Conservation (phyloP, 1,284 basidiomycete genomes). For the Trichosporon sp. region DNA sequence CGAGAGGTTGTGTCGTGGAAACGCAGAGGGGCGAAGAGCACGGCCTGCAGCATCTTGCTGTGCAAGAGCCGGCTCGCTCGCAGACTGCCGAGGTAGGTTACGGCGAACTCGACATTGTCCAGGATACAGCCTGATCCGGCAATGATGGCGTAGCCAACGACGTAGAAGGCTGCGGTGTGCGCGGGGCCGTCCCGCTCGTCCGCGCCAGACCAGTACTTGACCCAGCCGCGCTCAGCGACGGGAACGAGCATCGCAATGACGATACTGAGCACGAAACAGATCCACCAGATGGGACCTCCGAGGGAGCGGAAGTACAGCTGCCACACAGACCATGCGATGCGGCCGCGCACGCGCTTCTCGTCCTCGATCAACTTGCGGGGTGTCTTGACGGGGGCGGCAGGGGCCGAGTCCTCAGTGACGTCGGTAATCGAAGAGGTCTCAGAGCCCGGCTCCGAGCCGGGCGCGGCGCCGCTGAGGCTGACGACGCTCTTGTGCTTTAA, state of each 20-base stretch:
- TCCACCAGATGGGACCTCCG: constrained; percentile 56
- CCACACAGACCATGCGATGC: constrained; percentile 76
- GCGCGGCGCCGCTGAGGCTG: constrained; percentile 28
- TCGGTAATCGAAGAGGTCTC: constrained; percentile 43
- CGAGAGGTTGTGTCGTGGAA: constrained; percentile 91
- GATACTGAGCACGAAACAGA: constrained; percentile 59
- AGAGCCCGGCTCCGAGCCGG: constrained; percentile 32
- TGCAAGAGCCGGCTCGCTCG: constrained; percentile 67
- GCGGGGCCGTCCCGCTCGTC: constrained; percentile 27
- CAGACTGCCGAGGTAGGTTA: constrained; percentile 60
- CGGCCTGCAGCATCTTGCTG: constrained; percentile 67
- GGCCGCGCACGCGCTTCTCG: constrained; percentile 77
- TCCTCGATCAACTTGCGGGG: constrained; percentile 85
- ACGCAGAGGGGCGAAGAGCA: constrained; percentile 83
- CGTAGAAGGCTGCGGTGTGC: constrained; percentile 65
- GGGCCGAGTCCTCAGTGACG: constrained; percentile 29
- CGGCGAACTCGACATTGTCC: constrained; percentile 38
- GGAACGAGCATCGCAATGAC: constrained; percentile 66
- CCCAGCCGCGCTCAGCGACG: constrained; percentile 76
- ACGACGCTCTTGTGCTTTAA: constrained; percentile 33
- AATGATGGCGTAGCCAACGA: constrained; percentile 65
- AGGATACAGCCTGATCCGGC: constrained; percentile 39
- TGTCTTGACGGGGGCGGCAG: constrained; percentile 52
- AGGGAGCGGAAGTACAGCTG: constrained; percentile 60
- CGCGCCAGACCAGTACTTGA: constrained; percentile 54